Conservation (phyloP, 1,139 yeast species). For the Kurtzmaniella quercitrusa region DNA sequence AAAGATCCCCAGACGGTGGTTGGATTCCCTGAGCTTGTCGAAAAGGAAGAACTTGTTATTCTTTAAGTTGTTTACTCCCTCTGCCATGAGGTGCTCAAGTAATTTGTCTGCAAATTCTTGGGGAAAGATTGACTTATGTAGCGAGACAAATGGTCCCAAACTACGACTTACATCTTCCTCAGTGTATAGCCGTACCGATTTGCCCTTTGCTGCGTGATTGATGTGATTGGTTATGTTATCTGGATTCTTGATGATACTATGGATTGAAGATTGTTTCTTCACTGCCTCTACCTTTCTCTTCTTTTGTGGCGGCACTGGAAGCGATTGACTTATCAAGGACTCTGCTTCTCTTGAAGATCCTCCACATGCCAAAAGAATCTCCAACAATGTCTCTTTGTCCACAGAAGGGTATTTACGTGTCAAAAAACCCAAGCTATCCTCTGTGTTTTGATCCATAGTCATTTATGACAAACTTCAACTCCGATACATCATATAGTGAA, state of each 20-base stretch:
- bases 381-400: constrained; percentile 25
- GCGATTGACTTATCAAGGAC: constrained; percentile 22
- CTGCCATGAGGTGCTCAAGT: constrained; percentile 36
- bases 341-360: constrained; percentile 32
- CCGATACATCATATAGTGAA: neutral
- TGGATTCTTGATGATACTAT: constrained; percentile 11
- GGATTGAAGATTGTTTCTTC: constrained; percentile 18
- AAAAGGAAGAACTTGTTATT: constrained; percentile 51
- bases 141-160: constrained; percentile 42
- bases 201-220: constrained; percentile 3
- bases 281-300: constrained; percentile 14
- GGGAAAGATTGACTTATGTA: constrained; percentile 51
- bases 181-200: constrained; percentile 17
- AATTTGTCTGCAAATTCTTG: constrained; percentile 40
- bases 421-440: constrained; percentile 17
- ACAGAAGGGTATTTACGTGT: constrained; percentile 20
- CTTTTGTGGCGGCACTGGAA: constrained; percentile 9
- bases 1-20: constrained; percentile 44
- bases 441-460: constrained; percentile 13
- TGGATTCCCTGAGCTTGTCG: constrained; percentile 54
- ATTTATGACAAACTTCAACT: neutral
- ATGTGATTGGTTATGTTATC: neutral
- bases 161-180: constrained; percentile 39
- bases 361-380: constrained; percentile 33
- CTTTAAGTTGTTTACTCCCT: constrained; percentile 21